phyloP scores from a whole-genome alignment of 2,329 filamentous ascomycete species.

The Aspergillus fumigatus region DNA sequence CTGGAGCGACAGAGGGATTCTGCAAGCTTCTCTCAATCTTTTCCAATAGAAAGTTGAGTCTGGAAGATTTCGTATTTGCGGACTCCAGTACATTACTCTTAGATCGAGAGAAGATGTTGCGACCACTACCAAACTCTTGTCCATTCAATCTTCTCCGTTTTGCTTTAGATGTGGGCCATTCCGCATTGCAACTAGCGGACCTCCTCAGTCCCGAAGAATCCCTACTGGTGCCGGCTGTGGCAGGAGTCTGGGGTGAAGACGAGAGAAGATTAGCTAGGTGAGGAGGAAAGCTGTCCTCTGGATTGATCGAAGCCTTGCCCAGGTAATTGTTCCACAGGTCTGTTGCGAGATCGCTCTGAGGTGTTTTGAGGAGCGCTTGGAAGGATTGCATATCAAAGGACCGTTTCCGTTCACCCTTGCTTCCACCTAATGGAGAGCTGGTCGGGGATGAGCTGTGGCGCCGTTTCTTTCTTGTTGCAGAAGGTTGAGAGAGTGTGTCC shows the following conservation, averaged over 20 bases:
- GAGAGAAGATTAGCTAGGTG: slow-evolving; percentile 62
- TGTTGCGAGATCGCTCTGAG: slow-evolving; percentile 65
- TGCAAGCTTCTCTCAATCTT: slow-evolving; percentile 55
- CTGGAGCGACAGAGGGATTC: slow-evolving; percentile 25
- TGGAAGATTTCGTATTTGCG: slow-evolving; percentile 40
- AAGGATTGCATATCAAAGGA: slow-evolving; percentile 57
- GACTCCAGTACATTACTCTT: slow-evolving; percentile 37
- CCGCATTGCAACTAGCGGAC: slow-evolving; percentile 63
- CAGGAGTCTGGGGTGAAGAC: slow-evolving; percentile 65
- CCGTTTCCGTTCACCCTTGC: slow-evolving; percentile 35
- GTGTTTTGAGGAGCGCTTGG: slow-evolving; percentile 58
- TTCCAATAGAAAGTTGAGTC: slow-evolving; percentile 58
- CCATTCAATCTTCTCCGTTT: slow-evolving; percentile 62
- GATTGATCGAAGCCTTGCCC: slow-evolving; percentile 45
- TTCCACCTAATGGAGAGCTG: slow-evolving; percentile 57
- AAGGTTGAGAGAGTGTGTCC: slow-evolving; percentile 45
- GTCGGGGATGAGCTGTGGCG: slow-evolving; percentile 69
- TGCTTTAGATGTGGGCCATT: slow-evolving; percentile 58
- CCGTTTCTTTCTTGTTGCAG: slow-evolving; percentile 55
- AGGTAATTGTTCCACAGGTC: slow-evolving; percentile 76
- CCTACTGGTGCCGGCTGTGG: slow-evolving; percentile 39
- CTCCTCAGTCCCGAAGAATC: slow-evolving; percentile 54
- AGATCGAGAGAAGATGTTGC: slow-evolving; percentile 41
- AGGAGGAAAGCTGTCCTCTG: slow-evolving; percentile 46
- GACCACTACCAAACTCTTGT: slow-evolving; percentile 42